phyloP scores from a whole-genome alignment of 1,284 basidiomycete genomes.

The Trichosporon sp. region DNA sequence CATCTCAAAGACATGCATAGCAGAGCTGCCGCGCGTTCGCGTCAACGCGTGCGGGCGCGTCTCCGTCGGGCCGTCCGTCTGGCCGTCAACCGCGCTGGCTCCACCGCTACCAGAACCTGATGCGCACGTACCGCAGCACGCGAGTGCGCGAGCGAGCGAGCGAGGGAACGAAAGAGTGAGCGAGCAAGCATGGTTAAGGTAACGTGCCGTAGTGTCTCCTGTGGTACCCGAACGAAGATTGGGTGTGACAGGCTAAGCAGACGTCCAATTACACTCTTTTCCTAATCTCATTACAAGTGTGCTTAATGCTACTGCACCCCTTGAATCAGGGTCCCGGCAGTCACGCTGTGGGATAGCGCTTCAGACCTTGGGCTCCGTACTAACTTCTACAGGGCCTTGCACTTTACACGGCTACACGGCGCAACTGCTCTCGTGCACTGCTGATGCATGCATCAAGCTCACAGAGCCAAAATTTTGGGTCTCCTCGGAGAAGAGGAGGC shows the following conservation, averaged over 20 bases:
- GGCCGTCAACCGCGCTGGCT: not conserved
- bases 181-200: not conserved
- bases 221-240: not conserved
- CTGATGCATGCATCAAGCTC: no score
- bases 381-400: no score
- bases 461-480: not conserved
- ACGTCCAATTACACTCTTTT: not conserved
- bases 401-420: not conserved
- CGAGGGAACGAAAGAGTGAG: no score
- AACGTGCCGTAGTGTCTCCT: not conserved
- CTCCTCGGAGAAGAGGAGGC: not conserved
- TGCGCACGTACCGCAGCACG: not conserved
- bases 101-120: not conserved
- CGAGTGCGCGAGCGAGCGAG: no score
- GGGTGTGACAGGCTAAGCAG: not conserved
- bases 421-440: not conserved
- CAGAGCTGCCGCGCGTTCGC: not conserved
- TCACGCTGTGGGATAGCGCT: not conserved
- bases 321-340: not conserved
- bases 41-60: not conserved
- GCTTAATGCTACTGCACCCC: not conserved
- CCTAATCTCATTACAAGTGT: not conserved
- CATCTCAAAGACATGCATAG: not conserved
- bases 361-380: not conserved
- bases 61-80: no score